phyloP scores from a whole-genome alignment of 768 basidiomycete species.

The Astraeus odoratus region DNA sequence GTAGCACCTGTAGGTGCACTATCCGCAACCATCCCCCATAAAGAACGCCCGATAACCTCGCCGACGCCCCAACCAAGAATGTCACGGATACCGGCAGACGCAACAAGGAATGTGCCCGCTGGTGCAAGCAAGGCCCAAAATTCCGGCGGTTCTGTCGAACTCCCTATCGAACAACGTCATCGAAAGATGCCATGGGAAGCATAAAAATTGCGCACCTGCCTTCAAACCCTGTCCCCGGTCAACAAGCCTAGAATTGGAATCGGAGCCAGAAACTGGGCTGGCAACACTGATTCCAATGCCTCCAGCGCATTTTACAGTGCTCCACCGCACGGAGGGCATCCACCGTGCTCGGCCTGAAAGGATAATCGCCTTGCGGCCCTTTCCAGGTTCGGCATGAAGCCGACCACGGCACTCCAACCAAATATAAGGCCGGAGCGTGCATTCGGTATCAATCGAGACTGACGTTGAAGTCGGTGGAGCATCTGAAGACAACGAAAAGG shows the following conservation, averaged over 20 bases:
- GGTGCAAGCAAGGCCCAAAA: conserved; percentile 49
- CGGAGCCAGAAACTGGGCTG: neutral
- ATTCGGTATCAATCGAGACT: neutral
- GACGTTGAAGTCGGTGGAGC: neutral
- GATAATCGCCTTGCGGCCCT: conserved; percentile 91
- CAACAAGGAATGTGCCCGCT: conserved; percentile 44
- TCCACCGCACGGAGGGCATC: conserved; percentile 62
- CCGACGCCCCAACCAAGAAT: conserved; percentile 57
- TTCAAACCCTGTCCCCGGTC: conserved; percentile 6
- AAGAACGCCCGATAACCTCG: conserved; percentile 45
- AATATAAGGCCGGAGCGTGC: conserved; percentile 42
- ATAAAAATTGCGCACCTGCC: conserved; percentile 20
- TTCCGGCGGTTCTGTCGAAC: conserved; percentile 20
- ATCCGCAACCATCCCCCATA: conserved; percentile 34
- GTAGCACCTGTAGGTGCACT: conserved; percentile 3
- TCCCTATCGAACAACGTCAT: neutral
- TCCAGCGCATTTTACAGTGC: conserved; percentile 43
- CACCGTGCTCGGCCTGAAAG: conserved; percentile 72
- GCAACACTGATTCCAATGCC: conserved; percentile 28
- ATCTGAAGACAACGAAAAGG: neutral
- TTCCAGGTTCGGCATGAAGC: conserved; percentile 87
- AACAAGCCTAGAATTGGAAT: neutral
- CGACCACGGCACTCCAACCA: conserved; percentile 93
- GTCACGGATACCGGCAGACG: conserved; percentile 45
- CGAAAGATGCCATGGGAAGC: neutral